A percentile compares a stretch with the other conserved stretches of the same genome.
These are phyloP conservation scores for Diplodia sapinea DNA, from an alignment of 2,329 filamentous ascomycete species.

Conservation along the genomic window DNA sequence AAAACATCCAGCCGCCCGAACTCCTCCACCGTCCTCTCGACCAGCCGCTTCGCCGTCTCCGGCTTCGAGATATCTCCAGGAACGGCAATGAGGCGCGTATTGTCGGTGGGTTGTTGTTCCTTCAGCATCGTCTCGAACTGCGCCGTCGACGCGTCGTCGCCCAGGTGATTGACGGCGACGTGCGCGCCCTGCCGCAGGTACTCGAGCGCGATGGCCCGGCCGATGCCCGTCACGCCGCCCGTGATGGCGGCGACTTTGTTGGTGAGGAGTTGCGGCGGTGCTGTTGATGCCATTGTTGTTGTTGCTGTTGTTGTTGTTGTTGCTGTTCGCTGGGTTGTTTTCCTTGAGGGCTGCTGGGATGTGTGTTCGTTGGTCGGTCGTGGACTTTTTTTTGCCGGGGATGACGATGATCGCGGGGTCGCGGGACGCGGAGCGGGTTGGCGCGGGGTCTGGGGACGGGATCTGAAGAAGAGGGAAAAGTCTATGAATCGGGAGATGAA, in stretches of 20 bases:
- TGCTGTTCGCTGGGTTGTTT: neutral
- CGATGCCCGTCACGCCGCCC: slow-evolving; percentile 85
- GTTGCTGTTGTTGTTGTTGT: no score
- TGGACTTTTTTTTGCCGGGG: neutral
- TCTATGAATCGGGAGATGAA: neutral
- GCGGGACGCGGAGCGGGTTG: no score
- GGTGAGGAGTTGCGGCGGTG: slow-evolving; percentile 58
- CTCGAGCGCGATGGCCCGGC: slow-evolving; percentile 80
- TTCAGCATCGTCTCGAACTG: slow-evolving; percentile 58
- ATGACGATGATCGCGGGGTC: neutral
- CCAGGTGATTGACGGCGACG: slow-evolving; percentile 82
- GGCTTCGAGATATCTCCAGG: slow-evolving; percentile 79
- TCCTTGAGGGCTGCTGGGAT: neutral
- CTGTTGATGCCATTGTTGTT: no score
- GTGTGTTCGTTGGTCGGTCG: no score
- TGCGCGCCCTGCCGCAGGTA: slow-evolving; percentile 78
- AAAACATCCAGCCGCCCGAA: slow-evolving; percentile 69
- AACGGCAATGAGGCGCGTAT: slow-evolving; percentile 64
- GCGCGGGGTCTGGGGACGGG: slow-evolving; percentile 13
- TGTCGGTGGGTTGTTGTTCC: slow-evolving; percentile 33
- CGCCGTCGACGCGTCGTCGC: slow-evolving; percentile 55
- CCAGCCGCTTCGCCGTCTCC: slow-evolving; percentile 71
- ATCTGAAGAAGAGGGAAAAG: neutral
- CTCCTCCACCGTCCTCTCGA: slow-evolving; percentile 67
- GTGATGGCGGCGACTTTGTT: slow-evolving; percentile 86